Base-by-base conservation (phyloP, 352 stramenopile species). In the Globisporangium heterothallicum region DNA sequence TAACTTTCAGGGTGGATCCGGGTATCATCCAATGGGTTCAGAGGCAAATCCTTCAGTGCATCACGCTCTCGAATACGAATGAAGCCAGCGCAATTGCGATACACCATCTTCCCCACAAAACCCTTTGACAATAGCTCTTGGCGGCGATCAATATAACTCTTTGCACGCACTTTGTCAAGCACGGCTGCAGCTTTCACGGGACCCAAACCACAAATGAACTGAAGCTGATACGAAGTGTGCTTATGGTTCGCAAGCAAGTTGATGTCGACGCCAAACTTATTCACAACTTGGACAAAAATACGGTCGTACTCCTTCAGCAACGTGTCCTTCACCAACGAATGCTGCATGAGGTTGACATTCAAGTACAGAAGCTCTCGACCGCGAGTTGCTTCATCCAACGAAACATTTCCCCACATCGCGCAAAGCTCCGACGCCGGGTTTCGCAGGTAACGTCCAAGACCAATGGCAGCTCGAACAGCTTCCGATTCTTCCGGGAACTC, bases 1-100 rank as follows among this genome's bases (percentile, higher is more conserved):
- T 95, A 95, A 35, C 85, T 95, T 57, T 95, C 85, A 2, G 85
- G 85, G 43, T 95, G 85, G 46, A 95, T 94, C 34, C 85, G 69
- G 0, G 85, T 95, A 45, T 95, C 85, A 57, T 95, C 85, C 13
- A 95, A 58, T 21, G 85, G 83, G 58, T 95, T 94, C 21, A 95
- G 59, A 12, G 84, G 83, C 19, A 84, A 63, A 58, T 95, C 85
- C 40, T 88, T 86, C 42, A 95, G 59, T 0, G 81, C 77, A 55
- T 94, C 84, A 21, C 83, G 83, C 53, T 95, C 85, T 25, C 85
- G 83, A 51, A 95, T 95, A 21, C 85, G 85, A 34, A 95, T 65
- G 55, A 95, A 93, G 22, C 83, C 85, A 46, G 82, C 83, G 48
- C 77, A 94, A 47, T 95, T 95, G 47, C 82, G 71, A 55, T 95